phyloP scores from a whole-genome alignment of 2,329 filamentous ascomycete genomes.

The Seiridium unicorne region DNA sequence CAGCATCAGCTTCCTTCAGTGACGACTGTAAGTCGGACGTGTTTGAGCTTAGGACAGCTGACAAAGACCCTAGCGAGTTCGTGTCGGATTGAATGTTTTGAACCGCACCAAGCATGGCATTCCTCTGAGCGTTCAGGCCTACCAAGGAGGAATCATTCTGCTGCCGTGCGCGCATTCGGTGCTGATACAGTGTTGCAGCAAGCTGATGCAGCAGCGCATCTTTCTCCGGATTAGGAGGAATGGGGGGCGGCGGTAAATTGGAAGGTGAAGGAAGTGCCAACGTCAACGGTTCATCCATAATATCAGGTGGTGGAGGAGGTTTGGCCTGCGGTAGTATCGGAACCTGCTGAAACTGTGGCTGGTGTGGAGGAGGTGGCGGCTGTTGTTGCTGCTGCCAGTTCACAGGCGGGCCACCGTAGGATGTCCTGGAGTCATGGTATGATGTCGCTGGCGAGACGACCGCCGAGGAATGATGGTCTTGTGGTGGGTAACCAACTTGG shows the following conservation, averaged over 20 bases:
- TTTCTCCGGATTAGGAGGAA: constrained; percentile 94
- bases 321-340: constrained; percentile 34
- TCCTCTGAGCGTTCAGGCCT: constrained; percentile 75
- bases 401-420: constrained; percentile 17
- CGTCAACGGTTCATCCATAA: constrained; percentile 57
- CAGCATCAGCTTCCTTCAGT: constrained; percentile 73
- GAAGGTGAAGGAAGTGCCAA: constrained; percentile 46
- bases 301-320: constrained; percentile 47
- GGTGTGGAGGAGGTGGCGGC: not conserved
- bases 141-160: constrained; percentile 74
- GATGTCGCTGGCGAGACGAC: constrained; percentile 14
- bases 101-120: constrained; percentile 71
- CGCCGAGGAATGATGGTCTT: constrained; percentile 17
- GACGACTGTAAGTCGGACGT: constrained; percentile 75
- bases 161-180: constrained; percentile 65
- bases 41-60: constrained; percentile 71
- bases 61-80: constrained; percentile 67
- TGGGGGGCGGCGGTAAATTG: constrained; percentile 70
- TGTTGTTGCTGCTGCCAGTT: constrained; percentile 25
- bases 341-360: constrained; percentile 19
- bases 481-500: constrained; percentile 17
- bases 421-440: constrained; percentile 12
- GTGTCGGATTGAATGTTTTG: constrained; percentile 72
- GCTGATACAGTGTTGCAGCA: constrained; percentile 65
- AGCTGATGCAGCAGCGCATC: constrained; percentile 80